Evolutionary conservation across 2,329 filamentous ascomycete species (phyloP).

Genomic region (Colletotrichum chrysophilum): DNA sequence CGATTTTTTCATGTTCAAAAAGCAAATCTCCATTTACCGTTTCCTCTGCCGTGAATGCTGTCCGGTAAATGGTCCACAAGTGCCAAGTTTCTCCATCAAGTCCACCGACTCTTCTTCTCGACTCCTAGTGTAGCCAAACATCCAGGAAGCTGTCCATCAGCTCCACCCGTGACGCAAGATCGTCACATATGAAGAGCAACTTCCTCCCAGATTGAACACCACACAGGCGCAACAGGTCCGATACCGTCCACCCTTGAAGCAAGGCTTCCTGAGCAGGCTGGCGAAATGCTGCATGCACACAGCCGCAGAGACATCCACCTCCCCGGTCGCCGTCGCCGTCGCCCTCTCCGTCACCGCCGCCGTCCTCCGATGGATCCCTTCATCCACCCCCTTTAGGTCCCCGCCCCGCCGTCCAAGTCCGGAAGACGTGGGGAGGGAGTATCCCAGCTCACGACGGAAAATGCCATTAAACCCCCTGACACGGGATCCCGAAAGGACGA

Average conservation of each 20-base stretch:
- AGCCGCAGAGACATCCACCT: neutral
- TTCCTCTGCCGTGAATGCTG: neutral
- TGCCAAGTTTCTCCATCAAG: neutral
- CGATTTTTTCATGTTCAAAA: neutral
- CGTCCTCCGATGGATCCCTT: neutral
- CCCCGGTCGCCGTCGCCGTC: neutral
- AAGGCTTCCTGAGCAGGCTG: neutral
- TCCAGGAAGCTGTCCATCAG: neutral
- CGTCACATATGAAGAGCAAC: neutral
- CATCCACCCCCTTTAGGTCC: neutral
- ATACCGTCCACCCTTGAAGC: neutral
- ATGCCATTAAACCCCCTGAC: neutral
- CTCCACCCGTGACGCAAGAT: conserved; percentile 12
- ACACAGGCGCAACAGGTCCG: neutral
- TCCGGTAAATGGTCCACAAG: neutral
- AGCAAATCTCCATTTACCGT: neutral
- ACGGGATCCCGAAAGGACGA: neutral
- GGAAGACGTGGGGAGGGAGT: neutral
- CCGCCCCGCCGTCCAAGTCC: neutral
- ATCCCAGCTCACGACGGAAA: neutral
- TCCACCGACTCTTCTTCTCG: conserved; percentile 10
- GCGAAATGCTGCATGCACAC: neutral
- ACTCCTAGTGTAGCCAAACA: neutral
- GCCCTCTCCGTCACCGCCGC: neutral
- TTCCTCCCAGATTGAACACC: neutral